phyloP scores from a whole-genome alignment of 1,284 basidiomycete genomes.

The Melampsora americana region DNA sequence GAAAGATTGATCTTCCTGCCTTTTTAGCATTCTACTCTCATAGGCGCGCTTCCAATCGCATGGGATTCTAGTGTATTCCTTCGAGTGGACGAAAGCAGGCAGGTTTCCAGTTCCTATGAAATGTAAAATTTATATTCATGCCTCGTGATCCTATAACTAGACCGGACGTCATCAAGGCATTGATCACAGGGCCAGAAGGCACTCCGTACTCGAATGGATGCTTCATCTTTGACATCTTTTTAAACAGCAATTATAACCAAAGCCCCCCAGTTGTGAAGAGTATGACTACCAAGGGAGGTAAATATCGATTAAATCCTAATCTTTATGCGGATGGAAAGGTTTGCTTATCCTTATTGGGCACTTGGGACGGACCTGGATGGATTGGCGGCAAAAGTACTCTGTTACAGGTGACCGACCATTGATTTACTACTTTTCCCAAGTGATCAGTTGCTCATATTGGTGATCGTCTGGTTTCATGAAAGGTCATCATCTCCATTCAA shows the following conservation, averaged over 20 bases:
- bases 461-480: slow-evolving; percentile 43
- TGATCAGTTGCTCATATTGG: slow-evolving; percentile 17
- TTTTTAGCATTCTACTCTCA: slow-evolving; percentile 13
- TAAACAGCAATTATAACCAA: slow-evolving; percentile 76
- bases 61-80: slow-evolving; percentile 38
- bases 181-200: slow-evolving; percentile 41
- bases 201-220: slow-evolving; percentile 28
- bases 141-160: background rate
- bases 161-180: slow-evolving; percentile 38
- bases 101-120: background rate
- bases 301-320: slow-evolving; percentile 84
- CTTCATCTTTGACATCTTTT: slow-evolving; percentile 79
- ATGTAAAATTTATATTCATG: background rate
- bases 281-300: slow-evolving; percentile 86
- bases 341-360: slow-evolving; percentile 81
- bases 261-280: slow-evolving; percentile 77
- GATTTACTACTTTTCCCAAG: background rate
- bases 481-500: slow-evolving; percentile 87
- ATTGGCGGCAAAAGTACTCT: slow-evolving; percentile 76
- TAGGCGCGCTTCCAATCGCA: slow-evolving; percentile 22
- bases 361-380: slow-evolving; percentile 75
- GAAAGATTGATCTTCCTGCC: background rate
- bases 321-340: slow-evolving; percentile 87
- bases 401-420: slow-evolving; percentile 62
- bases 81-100: slow-evolving; percentile 36